phyloP scores from a whole-genome alignment of 2,329 filamentous ascomycete genomes.

The Trichoderma sp. region DNA sequence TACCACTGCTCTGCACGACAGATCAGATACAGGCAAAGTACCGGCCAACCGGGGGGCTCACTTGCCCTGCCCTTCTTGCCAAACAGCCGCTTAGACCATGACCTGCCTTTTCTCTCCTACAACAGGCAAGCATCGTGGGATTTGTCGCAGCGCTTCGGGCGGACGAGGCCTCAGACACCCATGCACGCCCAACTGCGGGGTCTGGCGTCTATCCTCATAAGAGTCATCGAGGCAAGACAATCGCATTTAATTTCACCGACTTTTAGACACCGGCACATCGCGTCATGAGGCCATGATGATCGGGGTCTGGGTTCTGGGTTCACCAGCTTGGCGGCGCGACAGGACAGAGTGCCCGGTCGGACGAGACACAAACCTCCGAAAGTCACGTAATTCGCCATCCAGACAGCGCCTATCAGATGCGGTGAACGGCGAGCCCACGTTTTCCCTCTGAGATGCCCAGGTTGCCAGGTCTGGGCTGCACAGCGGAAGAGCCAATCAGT shows the following conservation, averaged over 20 bases:
- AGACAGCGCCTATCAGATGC: constrained; percentile 20
- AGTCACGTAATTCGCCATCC: background rate
- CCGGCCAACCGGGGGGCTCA: background rate
- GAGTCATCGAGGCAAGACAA: constrained; percentile 18
- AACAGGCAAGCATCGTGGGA: constrained; percentile 10
- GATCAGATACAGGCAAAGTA: background rate
- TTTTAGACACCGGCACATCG: constrained; percentile 11
- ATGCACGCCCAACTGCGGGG: constrained; percentile 22
- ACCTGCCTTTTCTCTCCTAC: constrained; percentile 1
- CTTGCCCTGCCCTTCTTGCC: background rate
- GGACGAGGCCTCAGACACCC: constrained; percentile 16
- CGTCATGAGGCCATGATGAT: constrained; percentile 19
- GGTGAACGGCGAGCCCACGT: constrained; percentile 11
- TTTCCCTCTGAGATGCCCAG: background rate
- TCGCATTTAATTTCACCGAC: constrained; percentile 20
- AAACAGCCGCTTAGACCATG: background rate
- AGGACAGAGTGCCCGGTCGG: constrained; percentile 14
- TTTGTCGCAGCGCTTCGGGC: constrained; percentile 14
- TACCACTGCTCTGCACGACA: background rate
- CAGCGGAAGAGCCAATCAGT: constrained; percentile 4
- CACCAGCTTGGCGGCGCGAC: constrained; percentile 17
- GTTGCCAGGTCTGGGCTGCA: background rate
- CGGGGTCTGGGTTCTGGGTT: background rate
- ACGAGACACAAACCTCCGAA: background rate
- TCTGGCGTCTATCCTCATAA: constrained; percentile 10